A percentile compares a stretch with the other conserved stretches of the same genome.
phyloP scores from a whole-genome alignment of 1,284 basidiomycete species.

The Austroboletus sp. region DNA sequence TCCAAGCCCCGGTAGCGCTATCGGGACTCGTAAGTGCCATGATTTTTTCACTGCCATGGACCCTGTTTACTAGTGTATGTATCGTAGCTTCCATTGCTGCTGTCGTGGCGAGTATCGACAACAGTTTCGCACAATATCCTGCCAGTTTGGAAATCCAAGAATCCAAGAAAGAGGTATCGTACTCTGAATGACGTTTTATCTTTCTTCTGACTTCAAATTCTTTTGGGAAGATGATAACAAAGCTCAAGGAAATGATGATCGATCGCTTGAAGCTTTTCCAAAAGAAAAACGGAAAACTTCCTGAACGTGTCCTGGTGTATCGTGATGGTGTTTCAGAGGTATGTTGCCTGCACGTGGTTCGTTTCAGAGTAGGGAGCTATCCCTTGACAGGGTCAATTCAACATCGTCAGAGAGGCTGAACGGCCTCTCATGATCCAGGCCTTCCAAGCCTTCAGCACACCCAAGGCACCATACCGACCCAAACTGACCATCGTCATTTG shows the following conservation, averaged over 20 bases:
- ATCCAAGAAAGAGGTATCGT: conserved; percentile 58
- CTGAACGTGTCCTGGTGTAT: conserved; percentile 63
- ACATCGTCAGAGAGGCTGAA: conserved; percentile 58
- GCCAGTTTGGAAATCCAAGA: conserved; percentile 67
- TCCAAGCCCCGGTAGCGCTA: conserved; percentile 60
- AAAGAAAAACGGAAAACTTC: conserved; percentile 44
- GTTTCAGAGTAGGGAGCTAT: conserved; percentile 2
- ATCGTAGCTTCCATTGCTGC: conserved; percentile 65
- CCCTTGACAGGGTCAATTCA: conserved; percentile 58
- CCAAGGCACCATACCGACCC: conserved; percentile 49
- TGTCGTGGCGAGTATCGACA: conserved; percentile 66
- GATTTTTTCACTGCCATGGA: not conserved
- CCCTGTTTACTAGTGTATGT: not conserved
- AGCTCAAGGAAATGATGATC: conserved; percentile 61
- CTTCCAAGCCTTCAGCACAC: conserved; percentile 47
- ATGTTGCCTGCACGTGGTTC: conserved; percentile 1
- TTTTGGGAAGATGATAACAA: conserved; percentile 58
- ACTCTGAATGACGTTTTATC: not conserved
- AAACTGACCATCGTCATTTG: conserved; percentile 72
- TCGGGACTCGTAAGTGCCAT: conserved; percentile 40
- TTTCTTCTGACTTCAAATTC: conserved; percentile 16
- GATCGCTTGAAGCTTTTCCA: conserved; percentile 55
- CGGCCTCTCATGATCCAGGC: conserved; percentile 57
- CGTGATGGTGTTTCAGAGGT: conserved; percentile 75
- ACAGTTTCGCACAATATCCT: conserved; percentile 61